Conservation (phyloP, 495 filamentous ascomycete genomes). For the Emericellopsis terricola region DNA sequence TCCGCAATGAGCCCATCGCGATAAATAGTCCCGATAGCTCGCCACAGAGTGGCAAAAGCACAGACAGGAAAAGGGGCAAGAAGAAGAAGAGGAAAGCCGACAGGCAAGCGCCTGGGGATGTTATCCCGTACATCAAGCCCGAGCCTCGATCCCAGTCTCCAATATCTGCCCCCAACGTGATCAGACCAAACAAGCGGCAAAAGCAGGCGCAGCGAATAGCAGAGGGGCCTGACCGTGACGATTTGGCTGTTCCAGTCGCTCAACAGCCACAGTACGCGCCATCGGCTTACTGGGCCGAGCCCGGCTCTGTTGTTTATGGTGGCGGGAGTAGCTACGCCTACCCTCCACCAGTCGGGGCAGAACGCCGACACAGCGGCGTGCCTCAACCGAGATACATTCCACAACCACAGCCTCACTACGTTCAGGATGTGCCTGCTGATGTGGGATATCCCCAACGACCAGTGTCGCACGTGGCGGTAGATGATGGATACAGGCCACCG, state of each 20-base stretch:
- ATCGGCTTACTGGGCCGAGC: not conserved
- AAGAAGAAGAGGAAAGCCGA: slow-evolving; percentile 34
- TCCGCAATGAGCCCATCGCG: slow-evolving; percentile 23
- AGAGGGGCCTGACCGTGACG: slow-evolving; percentile 17
- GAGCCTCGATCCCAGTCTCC: slow-evolving; percentile 77
- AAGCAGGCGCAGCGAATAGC: slow-evolving; percentile 22
- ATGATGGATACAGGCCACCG: slow-evolving; percentile 27
- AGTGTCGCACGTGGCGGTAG: slow-evolving; percentile 41
- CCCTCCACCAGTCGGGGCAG: not conserved
- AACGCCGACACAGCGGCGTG: not conserved
- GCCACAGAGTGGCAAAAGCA: slow-evolving; percentile 18
- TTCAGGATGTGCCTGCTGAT: slow-evolving; percentile 21
- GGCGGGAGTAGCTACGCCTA: not conserved
- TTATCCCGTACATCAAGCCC: slow-evolving; percentile 56
- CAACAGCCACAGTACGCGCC: not conserved
- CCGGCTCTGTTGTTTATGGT: not conserved
- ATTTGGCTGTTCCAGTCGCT: slow-evolving; percentile 7
- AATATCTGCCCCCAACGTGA: slow-evolving; percentile 32
- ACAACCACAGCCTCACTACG: too few species aligned
- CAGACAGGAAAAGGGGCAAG: slow-evolving; percentile 23
- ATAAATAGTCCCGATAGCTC: slow-evolving; percentile 33
- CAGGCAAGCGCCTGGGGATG: slow-evolving; percentile 17
- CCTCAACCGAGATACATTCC: too few species aligned
- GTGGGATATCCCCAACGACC: slow-evolving; percentile 18
- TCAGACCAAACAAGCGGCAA: slow-evolving; percentile 31